Evolutionary conservation across 2,329 filamentous ascomycete genomes (phyloP).

Genomic region (Cordyceps sp.): DNA sequence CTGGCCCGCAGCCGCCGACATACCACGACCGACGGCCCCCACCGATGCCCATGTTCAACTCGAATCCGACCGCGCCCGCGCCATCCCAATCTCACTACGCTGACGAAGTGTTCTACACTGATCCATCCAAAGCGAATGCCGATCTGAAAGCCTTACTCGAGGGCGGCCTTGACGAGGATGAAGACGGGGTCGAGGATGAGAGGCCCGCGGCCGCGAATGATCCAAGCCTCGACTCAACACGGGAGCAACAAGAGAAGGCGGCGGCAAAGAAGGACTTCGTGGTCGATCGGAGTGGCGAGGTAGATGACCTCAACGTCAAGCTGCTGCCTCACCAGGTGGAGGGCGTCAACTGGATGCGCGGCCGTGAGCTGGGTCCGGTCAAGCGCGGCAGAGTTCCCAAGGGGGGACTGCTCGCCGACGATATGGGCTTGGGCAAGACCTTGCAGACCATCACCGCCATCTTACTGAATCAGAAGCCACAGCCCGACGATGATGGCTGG

Average conservation of each 20-base stretch:
- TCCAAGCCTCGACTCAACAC: background rate
- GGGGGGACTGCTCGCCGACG: constrained; percentile 88
- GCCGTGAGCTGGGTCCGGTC: constrained; percentile 72
- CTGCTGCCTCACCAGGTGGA: constrained; percentile 88
- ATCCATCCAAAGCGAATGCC: constrained; percentile 53
- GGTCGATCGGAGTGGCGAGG: constrained; percentile 27
- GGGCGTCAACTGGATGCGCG: constrained; percentile 87
- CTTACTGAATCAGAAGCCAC: constrained; percentile 60
- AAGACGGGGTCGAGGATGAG: constrained; percentile 32
- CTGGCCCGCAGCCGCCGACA: constrained; percentile 28
- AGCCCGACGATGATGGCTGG: constrained; percentile 37
- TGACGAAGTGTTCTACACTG: constrained; percentile 46
- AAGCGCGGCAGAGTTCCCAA: constrained; percentile 74
- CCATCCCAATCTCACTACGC: constrained; percentile 7
- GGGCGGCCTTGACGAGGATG: constrained; percentile 62
- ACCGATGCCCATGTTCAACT: constrained; percentile 30
- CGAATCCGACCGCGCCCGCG: constrained; percentile 9
- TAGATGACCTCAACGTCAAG: constrained; percentile 75
- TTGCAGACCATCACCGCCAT: constrained; percentile 85
- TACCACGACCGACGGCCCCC: constrained; percentile 29
- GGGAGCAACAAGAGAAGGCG: constrained; percentile 5
- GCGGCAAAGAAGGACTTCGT: constrained; percentile 5
- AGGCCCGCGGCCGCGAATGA: background rate
- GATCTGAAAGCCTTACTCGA: constrained; percentile 73
- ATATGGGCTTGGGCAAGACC: constrained; percentile 96